Percentiles rank a stretch among this genome's conserved stretches.
phyloP scores from a whole-genome alignment of 305 asterid species.

The Fraxinus velutina region DNA sequence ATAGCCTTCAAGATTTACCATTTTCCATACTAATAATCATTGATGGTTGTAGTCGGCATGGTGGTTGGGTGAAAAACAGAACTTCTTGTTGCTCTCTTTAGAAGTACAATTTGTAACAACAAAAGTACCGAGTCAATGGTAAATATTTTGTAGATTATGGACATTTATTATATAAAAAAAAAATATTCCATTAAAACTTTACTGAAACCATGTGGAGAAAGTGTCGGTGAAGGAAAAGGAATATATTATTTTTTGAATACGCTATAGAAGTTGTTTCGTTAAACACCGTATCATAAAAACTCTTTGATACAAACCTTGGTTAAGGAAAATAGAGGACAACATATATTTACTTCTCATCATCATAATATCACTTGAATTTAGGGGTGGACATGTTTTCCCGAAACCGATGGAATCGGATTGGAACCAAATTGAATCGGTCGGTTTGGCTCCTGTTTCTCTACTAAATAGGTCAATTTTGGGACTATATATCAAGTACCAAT shows the following conservation, averaged over 20 bases:
- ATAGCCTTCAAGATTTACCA: background rate
- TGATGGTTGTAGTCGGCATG: background rate
- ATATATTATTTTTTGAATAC: background rate
- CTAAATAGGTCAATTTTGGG: too few relatives aligned
- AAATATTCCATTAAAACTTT: too few relatives aligned
- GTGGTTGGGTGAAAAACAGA: background rate
- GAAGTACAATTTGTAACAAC: background rate
- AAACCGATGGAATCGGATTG: too few relatives aligned
- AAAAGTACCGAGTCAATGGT: background rate
- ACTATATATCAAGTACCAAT: too few relatives aligned
- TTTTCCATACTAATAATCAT: background rate
- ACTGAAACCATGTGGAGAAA: background rate
- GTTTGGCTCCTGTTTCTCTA: too few relatives aligned
- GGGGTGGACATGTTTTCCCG: too few relatives aligned
- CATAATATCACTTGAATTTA: too few relatives aligned
- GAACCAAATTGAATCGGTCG: too few relatives aligned
- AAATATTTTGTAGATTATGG: background rate
- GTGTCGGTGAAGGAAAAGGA: too few relatives aligned
- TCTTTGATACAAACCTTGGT: background rate
- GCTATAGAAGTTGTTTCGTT: background rate
- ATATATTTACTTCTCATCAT: too few relatives aligned
- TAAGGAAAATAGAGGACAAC: too few relatives aligned
- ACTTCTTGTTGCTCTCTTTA: background rate
- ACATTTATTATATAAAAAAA: background rate
- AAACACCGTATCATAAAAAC: background rate